Evolutionary conservation across 2,329 filamentous ascomycete genomes (phyloP), one percentile per base, ranked within the genome.

Genomic region (Fusarium pseudonygamai): DNA sequence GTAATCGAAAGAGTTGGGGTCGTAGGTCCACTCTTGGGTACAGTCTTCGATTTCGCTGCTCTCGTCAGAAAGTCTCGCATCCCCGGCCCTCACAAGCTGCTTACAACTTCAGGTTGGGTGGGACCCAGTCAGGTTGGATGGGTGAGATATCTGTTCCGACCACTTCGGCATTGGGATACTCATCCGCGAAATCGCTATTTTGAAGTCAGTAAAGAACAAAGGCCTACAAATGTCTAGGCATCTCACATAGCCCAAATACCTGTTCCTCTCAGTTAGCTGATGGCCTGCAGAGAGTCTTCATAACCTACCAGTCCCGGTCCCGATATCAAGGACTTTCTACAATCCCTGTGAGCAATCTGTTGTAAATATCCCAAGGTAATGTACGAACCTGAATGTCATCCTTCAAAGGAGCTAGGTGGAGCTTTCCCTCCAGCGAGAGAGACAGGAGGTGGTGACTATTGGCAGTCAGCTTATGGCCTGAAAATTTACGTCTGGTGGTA

Each of bases 71-170:
- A 32, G 12, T 13, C 30, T 32, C 12, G 30, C 12, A 32, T 13
- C 12, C 12, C 12, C 30, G 30, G 12, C 3, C 30, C 6, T 7
- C 0, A 4, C 0, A 12, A 3, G 12, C 1, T 18, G 1, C 71
- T 39, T 67, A 76, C 64, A 80, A 80, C 71, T 87, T 86, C 63
- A 91, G 87, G 74, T 79, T 79, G 0, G 78, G 76, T 0, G 78
- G 78, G 0, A 91, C 84, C 80, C 87, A 87, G 30, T 80, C 80
- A 2, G 88, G 88, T 71, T 90, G 88, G 18, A 89, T 88, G 2
- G 88, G 87, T 18, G 86, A 88, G 14, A 90, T 83, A 72, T 90
- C 88, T 6, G 86, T 88, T 37, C 88, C 88, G 46, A 84, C 82
- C 3, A 79, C 87, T 81, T 78, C 82, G 57, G 78, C 85, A 68